These are phyloP conservation scores for Glutinoglossum americanum DNA, from an alignment of 495 filamentous ascomycete species.

Conservation along the genomic window DNA sequence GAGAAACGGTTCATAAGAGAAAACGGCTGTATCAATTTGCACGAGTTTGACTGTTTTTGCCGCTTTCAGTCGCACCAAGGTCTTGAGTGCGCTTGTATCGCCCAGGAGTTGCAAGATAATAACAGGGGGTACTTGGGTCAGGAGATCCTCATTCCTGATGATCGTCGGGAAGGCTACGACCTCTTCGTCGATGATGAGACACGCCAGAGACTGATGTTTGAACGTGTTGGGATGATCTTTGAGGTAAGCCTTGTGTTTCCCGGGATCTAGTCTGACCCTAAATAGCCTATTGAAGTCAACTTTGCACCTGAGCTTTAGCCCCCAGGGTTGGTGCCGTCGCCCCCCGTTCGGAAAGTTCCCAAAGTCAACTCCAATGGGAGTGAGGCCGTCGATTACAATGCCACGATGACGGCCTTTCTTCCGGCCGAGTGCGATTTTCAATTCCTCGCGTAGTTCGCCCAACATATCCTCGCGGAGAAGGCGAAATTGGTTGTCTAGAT, in stretches of 20 bases:
- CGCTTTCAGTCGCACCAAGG: conserved; percentile 19
- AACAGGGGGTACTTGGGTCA: conserved; percentile 24
- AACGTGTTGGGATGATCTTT: conserved; percentile 27
- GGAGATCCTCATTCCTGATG: conserved; percentile 31
- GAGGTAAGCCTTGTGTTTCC: conserved; percentile 24
- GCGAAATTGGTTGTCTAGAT: conserved; percentile 63
- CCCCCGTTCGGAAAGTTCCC: not conserved
- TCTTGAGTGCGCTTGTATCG: conserved; percentile 20
- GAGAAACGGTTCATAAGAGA: conserved; percentile 53
- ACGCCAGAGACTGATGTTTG: conserved; percentile 38
- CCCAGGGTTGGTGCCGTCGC: not conserved
- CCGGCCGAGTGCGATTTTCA: conserved; percentile 22
- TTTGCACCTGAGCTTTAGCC: conserved; percentile 17
- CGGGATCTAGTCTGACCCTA: conserved; percentile 1
- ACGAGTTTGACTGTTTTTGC: conserved; percentile 24
- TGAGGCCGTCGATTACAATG: conserved; percentile 13
- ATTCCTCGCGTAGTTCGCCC: conserved; percentile 37
- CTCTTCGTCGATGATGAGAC: conserved; percentile 27
- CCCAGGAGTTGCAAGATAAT: conserved; percentile 32
- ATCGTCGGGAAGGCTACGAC: conserved; percentile 41
- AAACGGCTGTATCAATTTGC: conserved; percentile 41
- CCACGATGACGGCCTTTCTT: conserved; percentile 22
- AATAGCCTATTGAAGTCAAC: conserved; percentile 25
- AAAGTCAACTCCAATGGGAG: not conserved
- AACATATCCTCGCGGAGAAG: conserved; percentile 59